Conservation (phyloP, 306 rosid genomes). For the Glycine soja region DNA sequence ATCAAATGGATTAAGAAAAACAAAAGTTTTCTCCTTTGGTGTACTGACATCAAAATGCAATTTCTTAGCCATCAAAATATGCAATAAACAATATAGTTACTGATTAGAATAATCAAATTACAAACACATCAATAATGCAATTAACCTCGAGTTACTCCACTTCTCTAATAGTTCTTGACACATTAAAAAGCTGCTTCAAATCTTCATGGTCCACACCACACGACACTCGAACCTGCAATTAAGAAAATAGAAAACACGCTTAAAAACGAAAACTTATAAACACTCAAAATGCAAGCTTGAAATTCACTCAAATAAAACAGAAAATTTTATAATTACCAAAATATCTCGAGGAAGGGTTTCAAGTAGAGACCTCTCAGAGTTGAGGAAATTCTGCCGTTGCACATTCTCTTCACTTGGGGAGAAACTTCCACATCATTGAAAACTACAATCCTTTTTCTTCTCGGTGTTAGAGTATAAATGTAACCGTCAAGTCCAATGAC, state of each 20-base stretch:
- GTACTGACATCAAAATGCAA: conserved; percentile 73
- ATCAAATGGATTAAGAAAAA: conserved; percentile 46
- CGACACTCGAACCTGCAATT: conserved; percentile 62
- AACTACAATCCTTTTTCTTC: conserved; percentile 68
- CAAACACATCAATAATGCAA: background rate
- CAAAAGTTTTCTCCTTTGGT: conserved; percentile 56
- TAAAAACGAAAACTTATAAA: background rate
- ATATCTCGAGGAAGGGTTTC: conserved; percentile 76
- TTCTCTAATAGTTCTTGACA: conserved; percentile 67
- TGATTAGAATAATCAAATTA: conserved; percentile 17
- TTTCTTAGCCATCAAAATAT: conserved; percentile 64
- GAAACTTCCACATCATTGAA: conserved; percentile 45
- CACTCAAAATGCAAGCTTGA: background rate
- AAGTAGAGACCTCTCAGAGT: conserved; percentile 48
- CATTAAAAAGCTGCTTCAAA: conserved; percentile 67
- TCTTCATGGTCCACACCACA: conserved; percentile 83
- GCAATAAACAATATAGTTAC: conserved; percentile 33
- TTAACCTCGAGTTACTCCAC: conserved; percentile 43
- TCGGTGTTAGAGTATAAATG: conserved; percentile 46
- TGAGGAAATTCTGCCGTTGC: conserved; percentile 42
- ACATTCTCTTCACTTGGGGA: conserved; percentile 54
- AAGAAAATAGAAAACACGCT: background rate
- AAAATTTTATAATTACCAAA: conserved; percentile 59
- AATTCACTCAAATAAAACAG: background rate
- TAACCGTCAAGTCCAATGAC: conserved; percentile 47